Evolutionary conservation across 306 rosid genomes (phyloP), one percentile per base, ranked within the genome.

Genomic region (Vicia faba): DNA sequence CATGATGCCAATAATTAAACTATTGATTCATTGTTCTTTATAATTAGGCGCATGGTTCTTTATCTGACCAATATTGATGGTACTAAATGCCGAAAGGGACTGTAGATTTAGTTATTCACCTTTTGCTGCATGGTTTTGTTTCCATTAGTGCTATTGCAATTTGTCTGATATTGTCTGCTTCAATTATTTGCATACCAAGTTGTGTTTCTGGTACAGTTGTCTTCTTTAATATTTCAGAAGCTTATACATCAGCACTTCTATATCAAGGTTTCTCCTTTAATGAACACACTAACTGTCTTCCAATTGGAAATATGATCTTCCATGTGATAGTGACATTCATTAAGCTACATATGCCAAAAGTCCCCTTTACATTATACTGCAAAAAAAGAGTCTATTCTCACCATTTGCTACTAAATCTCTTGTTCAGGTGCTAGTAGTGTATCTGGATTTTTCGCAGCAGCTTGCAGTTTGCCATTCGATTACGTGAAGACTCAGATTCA

Each of bases 391-490:
- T 43, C 45, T 45, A 23, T 66, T 18, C 56, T 64, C 57, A 73
- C 36, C 8, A 28, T 49, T 61, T 46, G 28, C n/a, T 8, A 38
- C 60, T 73, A 48, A 66, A 43, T 61, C 35, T 61, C 35, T 40
- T 67, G 44, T 67, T 23, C 72, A 93, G 97, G 87, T 77, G 99
- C 99, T 45, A 93, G 99, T 79, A 16, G 84, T 28, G 86, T 93
- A 58, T 93, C 99, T 14, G 99, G 99, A 53, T 88, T 93, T 56
- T 90, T 90, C 0, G 99, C 99, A 35, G 77, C 99, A 5, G 99
- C 97, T 45, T 93, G 96, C 86, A 93, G 95, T 86, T 83, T 93
- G 75, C 98, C 98, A 41, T 93, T 90, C 71, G 97, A 93, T 77
- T 93, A 93, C 15, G 96, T 93, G 38, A 93, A 93, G 81, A 93